A percentile compares a stretch with the other conserved stretches of the same genome.
Conservation (phyloP, 331 rosid species). For the Saraca asoca region DNA sequence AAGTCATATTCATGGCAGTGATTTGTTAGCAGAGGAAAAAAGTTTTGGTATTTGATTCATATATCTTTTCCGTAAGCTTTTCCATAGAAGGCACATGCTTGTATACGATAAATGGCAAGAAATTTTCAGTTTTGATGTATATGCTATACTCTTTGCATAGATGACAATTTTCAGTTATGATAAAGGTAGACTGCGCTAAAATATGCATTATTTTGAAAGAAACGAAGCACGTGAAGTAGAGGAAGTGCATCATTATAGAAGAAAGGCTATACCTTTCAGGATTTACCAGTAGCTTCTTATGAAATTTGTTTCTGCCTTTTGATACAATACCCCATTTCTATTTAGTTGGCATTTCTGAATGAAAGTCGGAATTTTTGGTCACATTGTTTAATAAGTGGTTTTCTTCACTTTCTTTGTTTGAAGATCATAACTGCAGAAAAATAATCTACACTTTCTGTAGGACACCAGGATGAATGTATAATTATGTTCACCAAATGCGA, state of each 20-base stretch:
- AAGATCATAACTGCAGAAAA: background rate
- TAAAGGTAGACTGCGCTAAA: too few species aligned
- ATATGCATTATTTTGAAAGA: too few species aligned
- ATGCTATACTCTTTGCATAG: too few species aligned
- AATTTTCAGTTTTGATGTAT: too few species aligned
- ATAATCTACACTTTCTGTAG: slow-evolving; percentile 44
- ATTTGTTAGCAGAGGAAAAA: background rate
- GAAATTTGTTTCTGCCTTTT: background rate
- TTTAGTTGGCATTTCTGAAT: background rate
- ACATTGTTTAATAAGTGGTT: background rate
- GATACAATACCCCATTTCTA: background rate
- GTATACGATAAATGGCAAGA: too few species aligned
- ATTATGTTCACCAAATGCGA: background rate
- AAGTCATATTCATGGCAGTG: background rate
- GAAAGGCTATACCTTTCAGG: background rate
- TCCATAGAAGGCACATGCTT: too few species aligned
- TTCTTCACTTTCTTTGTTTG: background rate
- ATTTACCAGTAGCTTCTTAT: background rate
- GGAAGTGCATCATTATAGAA: background rate
- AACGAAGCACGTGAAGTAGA: too few species aligned
- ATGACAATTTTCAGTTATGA: too few species aligned
- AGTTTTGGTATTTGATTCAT: background rate
- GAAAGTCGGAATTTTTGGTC: background rate
- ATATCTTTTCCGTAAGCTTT: background rate
- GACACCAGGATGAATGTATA: slow-evolving; percentile 3